Conservation (phyloP, 2,329 filamentous ascomycete species). For the Trichoderma koningiopsis region DNA sequence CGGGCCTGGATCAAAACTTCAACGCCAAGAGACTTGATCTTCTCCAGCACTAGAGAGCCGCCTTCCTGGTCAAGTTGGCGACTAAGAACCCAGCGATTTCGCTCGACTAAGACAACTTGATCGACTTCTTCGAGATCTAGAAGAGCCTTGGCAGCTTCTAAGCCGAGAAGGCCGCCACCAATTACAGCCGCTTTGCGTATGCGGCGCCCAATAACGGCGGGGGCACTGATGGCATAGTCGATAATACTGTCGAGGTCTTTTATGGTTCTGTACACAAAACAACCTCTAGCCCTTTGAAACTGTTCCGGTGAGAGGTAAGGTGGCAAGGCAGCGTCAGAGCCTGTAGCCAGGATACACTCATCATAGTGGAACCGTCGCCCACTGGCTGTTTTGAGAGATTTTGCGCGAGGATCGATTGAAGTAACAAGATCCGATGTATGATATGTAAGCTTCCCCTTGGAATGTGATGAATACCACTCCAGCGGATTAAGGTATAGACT, state of each 20-base stretch:
- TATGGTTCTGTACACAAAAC: constrained; percentile 89
- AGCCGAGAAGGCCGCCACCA: constrained; percentile 79
- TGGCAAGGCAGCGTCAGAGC: constrained; percentile 78
- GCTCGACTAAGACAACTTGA: constrained; percentile 77
- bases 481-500: constrained; percentile 84
- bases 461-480: constrained; percentile 63
- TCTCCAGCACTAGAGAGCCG: constrained; percentile 77
- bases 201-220: constrained; percentile 62
- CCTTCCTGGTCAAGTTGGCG: constrained; percentile 82
- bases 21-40: constrained; percentile 75
- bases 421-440: constrained; percentile 44
- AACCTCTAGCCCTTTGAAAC: constrained; percentile 76
- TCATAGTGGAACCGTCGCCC: constrained; percentile 74
- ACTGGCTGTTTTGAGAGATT: constrained; percentile 70
- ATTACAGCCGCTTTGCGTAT: constrained; percentile 59
- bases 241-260: constrained; percentile 79
- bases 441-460: constrained; percentile 6
- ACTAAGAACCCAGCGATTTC: constrained; percentile 80
- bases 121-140: constrained; percentile 13
- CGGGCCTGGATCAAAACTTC: constrained; percentile 78
- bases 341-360: constrained; percentile 79
- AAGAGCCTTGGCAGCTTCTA: constrained; percentile 42
- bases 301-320: constrained; percentile 58
- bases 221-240: constrained; percentile 65
- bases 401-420: constrained; percentile 62